phyloP scores from a whole-genome alignment of 2,329 filamentous ascomycete species.

The Xylaria sp. region DNA sequence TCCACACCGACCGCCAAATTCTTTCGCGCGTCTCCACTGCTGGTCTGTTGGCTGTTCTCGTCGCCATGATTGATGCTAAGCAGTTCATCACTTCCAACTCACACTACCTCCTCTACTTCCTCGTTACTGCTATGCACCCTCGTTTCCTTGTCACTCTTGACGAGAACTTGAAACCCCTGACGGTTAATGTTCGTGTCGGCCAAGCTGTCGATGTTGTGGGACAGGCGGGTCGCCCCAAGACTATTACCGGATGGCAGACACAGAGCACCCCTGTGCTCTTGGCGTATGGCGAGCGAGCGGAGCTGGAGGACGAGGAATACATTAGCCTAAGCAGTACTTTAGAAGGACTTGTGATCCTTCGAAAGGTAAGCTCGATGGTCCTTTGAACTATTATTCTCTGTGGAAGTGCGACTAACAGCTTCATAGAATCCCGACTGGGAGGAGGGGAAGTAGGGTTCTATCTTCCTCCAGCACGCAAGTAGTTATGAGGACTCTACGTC shows the following conservation, averaged over 20 bases:
- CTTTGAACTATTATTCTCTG: background rate
- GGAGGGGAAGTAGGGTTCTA: constrained; percentile 47
- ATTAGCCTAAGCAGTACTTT: constrained; percentile 88
- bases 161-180: constrained; percentile 90
- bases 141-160: constrained; percentile 96
- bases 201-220: constrained; percentile 98
- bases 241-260: constrained; percentile 98
- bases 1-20: constrained; percentile 97
- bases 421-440: constrained; percentile 61
- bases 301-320: constrained; percentile 97
- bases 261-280: constrained; percentile 97
- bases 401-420: constrained; percentile 12
- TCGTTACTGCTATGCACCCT: constrained; percentile 95
- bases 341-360: constrained; percentile 93
- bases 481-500: background rate
- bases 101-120: constrained; percentile 97
- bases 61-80: constrained; percentile 95
- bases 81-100: constrained; percentile 70
- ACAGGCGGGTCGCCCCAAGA: constrained; percentile 96
- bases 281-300: constrained; percentile 92
- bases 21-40: constrained; percentile 90
- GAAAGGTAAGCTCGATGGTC: constrained; percentile 72
- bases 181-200: constrained; percentile 94
- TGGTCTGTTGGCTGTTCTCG: constrained; percentile 85
- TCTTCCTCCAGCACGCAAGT: background rate